Base-by-base conservation (phyloP, 441 rosid genomes). In the Aquilaria agallochum region DNA sequence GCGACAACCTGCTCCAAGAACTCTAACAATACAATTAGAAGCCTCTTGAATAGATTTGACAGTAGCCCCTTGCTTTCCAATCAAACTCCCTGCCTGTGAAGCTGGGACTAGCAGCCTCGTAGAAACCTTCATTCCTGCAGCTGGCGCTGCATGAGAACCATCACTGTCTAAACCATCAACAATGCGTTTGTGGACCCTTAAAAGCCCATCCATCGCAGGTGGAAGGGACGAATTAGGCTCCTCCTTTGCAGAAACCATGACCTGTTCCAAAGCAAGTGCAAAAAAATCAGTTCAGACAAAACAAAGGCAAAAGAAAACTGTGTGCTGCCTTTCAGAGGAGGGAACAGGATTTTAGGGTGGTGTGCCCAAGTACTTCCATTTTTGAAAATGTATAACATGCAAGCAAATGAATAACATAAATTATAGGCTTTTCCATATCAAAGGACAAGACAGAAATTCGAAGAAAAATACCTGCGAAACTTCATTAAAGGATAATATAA, bases 241-340 rank as follows among this genome's bases (percentile, higher is more conserved):
- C 78, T 95, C 99, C 82, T 84, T 91, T 52, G 83, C 97, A 78
- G 99, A 95, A 57, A 95, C 86, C 96, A 95, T 89, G 61, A 91
- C 97, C 96, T 89, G 68, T 60, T 66, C 14, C 67, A 56, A 59
- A 64, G 61, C 68, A 59, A 68, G 65, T 69, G 53, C 42, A 76
- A 53, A 11, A 56, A 56, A 40, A 68, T 45, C 58, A 66, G 57
- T 58, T 68, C 45, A 40, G 10, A 40, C 45, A 8, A 2, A 8
- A 5, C 45, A 40, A 40, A 40, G 9, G 45, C 5, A 40, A 2
- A 40, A 40, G 9, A 20, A 20, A 20, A 40, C 10, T 40, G 45
- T 40, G 45, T 2, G 9, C 2, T 40, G 45, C 7, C 2, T 40
- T 40, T 40, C 45, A 40, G 45, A 10, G 45, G 45, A 40, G 45